Base-by-base conservation (phyloP, 73 alveolate species). In the Chromera velia region DNA sequence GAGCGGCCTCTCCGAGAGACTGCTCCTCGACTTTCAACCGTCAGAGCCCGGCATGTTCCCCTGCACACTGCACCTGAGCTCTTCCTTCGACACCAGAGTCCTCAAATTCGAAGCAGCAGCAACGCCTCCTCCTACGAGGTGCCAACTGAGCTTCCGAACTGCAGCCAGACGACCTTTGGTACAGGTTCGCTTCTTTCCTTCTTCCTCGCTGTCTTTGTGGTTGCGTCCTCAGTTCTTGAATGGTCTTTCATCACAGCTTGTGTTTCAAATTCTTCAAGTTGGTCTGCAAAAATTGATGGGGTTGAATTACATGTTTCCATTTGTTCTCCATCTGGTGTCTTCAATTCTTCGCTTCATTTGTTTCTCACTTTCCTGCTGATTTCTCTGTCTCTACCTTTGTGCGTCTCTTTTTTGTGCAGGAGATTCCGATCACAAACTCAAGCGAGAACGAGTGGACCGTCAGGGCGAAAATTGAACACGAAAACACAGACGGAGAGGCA, bases 341-440 rank as follows among this genome's bases (percentile, higher is more conserved):
- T n/a, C n/a, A n/a, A n/a, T n/a, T n/a, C n/a, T n/a, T n/a, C n/a
- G n/a, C n/a, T n/a, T n/a, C n/a, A n/a, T n/a, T n/a, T n/a, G n/a
- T n/a, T n/a, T n/a, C n/a, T n/a, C n/a, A n/a, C n/a, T n/a, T n/a
- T n/a, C n/a, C n/a, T n/a, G n/a, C n/a, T n/a, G n/a, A n/a, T 45
- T 45, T 9, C 18, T 45, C 63, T 18, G 9, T 9, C 26, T 9
- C 63, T 18, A 45, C 63, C 9, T 18, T 10, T 10, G 26, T 45
- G 63, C 18, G 63, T 10, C 63, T 9, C 26, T 45, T 1, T 0
- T 91, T 85, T 55, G 88, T 87, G 40, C 94, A 94, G 82, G 96
- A 94, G 79, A 92, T 94, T 75, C 98, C 98, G 29, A 92, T 94
- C 64, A 96, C 90, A 74, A 94, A 94, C 88, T 92, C 92, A 67